Percentiles rank a stretch among this genome's conserved stretches.
Evolutionary conservation across 106 monocot genomes (phyloP).

Genomic region (Narthecium ossifragum): DNA sequence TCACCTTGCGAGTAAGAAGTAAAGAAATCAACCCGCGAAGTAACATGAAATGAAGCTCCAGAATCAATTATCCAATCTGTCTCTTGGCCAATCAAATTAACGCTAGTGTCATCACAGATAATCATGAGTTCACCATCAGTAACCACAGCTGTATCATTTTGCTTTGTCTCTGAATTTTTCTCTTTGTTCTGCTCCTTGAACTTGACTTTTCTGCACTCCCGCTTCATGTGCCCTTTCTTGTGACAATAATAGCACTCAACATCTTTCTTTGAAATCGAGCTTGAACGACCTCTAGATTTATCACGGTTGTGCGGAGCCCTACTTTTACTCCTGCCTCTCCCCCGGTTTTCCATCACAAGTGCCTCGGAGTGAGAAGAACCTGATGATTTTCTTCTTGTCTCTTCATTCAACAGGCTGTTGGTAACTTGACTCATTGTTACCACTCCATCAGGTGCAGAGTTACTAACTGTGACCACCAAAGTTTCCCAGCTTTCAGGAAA

Average conservation of each 20-base stretch:
- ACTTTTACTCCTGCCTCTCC: not conserved
- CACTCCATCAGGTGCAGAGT: not conserved
- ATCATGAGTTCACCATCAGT: not conserved
- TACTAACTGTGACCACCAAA: not conserved
- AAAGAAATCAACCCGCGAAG: not conserved
- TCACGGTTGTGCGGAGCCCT: no score
- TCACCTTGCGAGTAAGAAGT: not conserved
- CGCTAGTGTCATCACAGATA: not conserved
- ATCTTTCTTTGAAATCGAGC: not conserved
- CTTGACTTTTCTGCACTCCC: slow-evolving; percentile 1
- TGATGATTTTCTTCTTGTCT: not conserved
- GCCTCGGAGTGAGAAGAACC: not conserved
- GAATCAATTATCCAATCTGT: slow-evolving; percentile 1
- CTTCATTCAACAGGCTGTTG: not conserved
- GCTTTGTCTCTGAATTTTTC: not conserved
- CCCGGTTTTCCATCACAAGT: not conserved
- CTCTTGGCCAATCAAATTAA: not conserved
- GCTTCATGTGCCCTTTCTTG: not conserved
- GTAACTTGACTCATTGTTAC: not conserved
- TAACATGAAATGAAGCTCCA: slow-evolving; percentile 3
- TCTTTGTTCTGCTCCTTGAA: not conserved
- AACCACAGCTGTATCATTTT: not conserved
- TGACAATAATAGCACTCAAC: slow-evolving; percentile 1
- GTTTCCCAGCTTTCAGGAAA: slow-evolving; percentile 1
- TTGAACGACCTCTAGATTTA: not conserved